Conservation (phyloP, 129 eudicot species). For the Flaveria linearis region DNA sequence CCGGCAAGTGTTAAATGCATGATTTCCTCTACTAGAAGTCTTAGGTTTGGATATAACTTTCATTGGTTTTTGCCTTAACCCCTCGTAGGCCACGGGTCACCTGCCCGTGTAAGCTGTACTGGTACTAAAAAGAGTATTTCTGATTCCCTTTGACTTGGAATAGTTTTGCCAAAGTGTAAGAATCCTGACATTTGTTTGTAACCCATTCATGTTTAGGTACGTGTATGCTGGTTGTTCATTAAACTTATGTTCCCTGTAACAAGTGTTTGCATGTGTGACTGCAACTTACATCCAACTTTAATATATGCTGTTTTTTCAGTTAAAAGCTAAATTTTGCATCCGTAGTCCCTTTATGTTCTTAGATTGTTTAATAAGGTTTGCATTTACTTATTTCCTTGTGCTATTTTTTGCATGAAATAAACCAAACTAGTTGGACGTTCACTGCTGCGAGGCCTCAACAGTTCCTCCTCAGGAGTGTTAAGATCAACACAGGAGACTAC, state of each 20-base stretch:
- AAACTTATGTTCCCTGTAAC: background rate
- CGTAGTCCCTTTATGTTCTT: background rate
- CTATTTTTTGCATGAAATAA: slow-evolving; percentile 20
- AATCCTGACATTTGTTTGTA: background rate
- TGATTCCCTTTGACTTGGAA: slow-evolving; percentile 1
- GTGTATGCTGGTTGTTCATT: background rate
- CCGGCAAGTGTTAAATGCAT: too few relatives aligned
- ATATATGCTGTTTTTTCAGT: background rate
- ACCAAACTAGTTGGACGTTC: slow-evolving; percentile 38
- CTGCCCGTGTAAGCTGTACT: too few relatives aligned
- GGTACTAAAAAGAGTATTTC: background rate
- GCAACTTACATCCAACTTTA: slow-evolving; percentile 8
- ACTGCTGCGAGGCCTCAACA: slow-evolving; percentile 36
- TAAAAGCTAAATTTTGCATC: background rate
- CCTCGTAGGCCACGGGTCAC: too few relatives aligned
- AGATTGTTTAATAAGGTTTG: background rate
- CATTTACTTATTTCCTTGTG: slow-evolving; percentile 4
- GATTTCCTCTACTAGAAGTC: too few relatives aligned
- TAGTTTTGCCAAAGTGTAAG: background rate
- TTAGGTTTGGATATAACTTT: too few relatives aligned
- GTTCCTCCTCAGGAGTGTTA: slow-evolving; percentile 27
- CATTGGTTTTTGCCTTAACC: too few relatives aligned
- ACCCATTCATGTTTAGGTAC: too few relatives aligned
- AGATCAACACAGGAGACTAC: slow-evolving; percentile 30
- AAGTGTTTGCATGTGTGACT: background rate